Conservation (phyloP, 192 early-diverging fungal genomes). For the Gigaspora rosea region DNA sequence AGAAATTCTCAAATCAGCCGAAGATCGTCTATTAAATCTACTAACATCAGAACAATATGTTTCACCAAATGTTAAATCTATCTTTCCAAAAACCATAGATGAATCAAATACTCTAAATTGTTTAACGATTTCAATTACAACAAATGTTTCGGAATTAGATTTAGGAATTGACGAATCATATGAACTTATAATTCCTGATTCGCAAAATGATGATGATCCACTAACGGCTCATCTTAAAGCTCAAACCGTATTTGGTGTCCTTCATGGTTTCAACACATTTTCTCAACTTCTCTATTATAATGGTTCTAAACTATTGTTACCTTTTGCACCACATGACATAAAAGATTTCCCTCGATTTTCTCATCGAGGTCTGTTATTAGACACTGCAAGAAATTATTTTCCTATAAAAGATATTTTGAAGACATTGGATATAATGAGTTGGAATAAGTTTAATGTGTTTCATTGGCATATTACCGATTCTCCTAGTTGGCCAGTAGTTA, state of each 20-base stretch:
- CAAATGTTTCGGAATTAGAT: conserved; percentile 29
- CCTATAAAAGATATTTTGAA: conserved; percentile 62
- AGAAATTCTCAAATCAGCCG: conserved; percentile 32
- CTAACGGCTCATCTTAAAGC: conserved; percentile 39
- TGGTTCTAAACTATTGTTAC: background rate
- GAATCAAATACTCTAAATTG: conserved; percentile 35
- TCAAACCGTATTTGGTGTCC: conserved; percentile 44
- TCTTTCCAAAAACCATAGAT: background rate
- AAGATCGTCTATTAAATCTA: conserved; percentile 49
- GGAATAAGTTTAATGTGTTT: conserved; percentile 81
- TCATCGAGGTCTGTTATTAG: conserved; percentile 72
- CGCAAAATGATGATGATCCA: background rate
- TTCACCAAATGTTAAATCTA: conserved; percentile 21
- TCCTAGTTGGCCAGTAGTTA: conserved; percentile 68
- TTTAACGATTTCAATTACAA: conserved; percentile 39
- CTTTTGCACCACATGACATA: conserved; percentile 40
- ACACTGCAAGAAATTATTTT: conserved; percentile 75
- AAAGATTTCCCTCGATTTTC: conserved; percentile 61
- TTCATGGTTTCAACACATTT: conserved; percentile 52
- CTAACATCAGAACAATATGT: conserved; percentile 40
- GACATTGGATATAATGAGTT: conserved; percentile 77
- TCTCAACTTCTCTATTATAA: conserved; percentile 47
- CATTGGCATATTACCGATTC: conserved; percentile 81
- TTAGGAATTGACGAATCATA: conserved; percentile 67
- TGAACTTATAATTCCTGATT: conserved; percentile 52